Evolutionary conservation across 257 asterid genomes (phyloP).

Genomic region (Lavandula angustifolia): DNA sequence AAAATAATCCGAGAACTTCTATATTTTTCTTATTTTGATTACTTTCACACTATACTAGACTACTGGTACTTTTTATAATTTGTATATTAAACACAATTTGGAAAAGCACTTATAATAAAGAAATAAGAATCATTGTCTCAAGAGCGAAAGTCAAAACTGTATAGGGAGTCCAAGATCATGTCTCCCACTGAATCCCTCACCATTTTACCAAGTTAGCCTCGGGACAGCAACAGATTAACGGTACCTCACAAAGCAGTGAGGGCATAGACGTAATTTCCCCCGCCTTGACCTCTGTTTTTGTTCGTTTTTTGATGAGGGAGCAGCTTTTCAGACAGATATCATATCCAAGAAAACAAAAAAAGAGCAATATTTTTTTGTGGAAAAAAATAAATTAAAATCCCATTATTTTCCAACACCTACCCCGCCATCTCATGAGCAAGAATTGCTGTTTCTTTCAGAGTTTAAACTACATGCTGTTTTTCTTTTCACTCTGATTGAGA

Average conservation of each 20-base stretch:
- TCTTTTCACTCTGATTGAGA: slow-evolving; percentile 26
- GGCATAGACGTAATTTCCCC: slow-evolving; percentile 17
- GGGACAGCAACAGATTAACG: neutral
- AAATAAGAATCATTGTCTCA: neutral
- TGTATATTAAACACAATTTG: neutral
- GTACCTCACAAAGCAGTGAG: slow-evolving; percentile 10
- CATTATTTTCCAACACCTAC: slow-evolving; percentile 29
- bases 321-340: slow-evolving; percentile 39
- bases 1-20: too few relatives aligned
- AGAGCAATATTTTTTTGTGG: neutral
- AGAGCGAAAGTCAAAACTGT: slow-evolving; percentile 37
- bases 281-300: slow-evolving; percentile 16
- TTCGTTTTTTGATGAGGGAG: slow-evolving; percentile 35
- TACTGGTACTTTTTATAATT: neutral
- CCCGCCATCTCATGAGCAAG: slow-evolving; percentile 20
- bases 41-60: too few relatives aligned
- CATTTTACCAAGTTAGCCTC: slow-evolving; percentile 38
- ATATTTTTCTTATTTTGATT: too few relatives aligned
- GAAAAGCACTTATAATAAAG: neutral
- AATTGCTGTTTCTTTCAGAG: neutral
- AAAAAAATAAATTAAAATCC: slow-evolving; percentile 15
- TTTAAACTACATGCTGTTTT: slow-evolving; percentile 15
- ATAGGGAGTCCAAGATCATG: slow-evolving; percentile 48
- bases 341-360: slow-evolving; percentile 27
- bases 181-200: slow-evolving; percentile 42